Conservation (phyloP, 257 asterid species). For the Solanum bulbocastanum region DNA sequence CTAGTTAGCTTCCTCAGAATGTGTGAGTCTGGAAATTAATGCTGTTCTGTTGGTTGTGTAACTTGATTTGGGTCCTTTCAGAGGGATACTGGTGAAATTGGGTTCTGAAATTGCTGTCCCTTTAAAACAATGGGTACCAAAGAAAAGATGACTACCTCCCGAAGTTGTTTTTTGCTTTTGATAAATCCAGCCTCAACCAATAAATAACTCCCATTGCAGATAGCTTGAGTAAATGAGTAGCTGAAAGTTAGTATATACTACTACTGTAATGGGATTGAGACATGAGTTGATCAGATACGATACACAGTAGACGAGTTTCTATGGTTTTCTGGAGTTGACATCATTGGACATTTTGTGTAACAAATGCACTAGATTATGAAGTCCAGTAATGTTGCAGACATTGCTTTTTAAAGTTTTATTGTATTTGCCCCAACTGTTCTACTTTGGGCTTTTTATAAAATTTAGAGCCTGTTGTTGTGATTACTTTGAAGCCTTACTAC, state of each 20-base stretch:
- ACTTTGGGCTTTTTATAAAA: background rate
- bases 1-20: background rate
- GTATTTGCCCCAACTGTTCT: background rate
- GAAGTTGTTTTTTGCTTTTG: background rate
- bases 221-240: background rate
- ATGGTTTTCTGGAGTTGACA: background rate
- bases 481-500: background rate
- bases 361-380: background rate
- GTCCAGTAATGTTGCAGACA: background rate
- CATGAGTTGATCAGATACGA: background rate
- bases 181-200: background rate
- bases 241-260: background rate
- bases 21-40: background rate
- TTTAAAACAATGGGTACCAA: background rate
- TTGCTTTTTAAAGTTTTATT: background rate
- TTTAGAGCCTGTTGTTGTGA: background rate
- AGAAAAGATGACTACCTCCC: background rate
- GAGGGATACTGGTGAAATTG: background rate
- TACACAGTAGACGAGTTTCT: background rate
- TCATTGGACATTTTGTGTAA: background rate
- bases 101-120: background rate
- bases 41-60: background rate
- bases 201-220: background rate
- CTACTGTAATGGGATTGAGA: background rate
- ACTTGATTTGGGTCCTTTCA: background rate